Base-by-base conservation (phyloP, 257 asterid genomes). In the Galeopsis tetrahit region DNA sequence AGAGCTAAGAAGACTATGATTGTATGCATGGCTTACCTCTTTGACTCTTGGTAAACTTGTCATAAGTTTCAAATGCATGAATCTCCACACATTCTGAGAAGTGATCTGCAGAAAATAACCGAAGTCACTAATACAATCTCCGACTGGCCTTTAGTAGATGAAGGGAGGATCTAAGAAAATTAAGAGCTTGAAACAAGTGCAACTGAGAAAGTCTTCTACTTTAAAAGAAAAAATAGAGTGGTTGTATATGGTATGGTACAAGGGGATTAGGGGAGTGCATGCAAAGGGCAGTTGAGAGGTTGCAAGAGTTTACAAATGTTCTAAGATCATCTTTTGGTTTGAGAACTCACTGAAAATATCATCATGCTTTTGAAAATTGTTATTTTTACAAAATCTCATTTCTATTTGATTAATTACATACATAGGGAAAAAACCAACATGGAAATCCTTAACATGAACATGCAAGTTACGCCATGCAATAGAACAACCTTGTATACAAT, bases 51-150 rank as follows among this genome's bases (percentile, higher is more conserved):
- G 90, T 78, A 72, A 92, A 95, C 87, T 92, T 95, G 80, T 95
- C 99, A 6, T 95, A 95, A 63, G 99, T 95, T 82, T 95, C 98
- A 72, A 77, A 95, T 63, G 99, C 99, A 83, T 95, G 99, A 70
- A 68, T 55, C 83, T 95, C 98, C 73, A 95, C 99, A 64, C 97
- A 92, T 78, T 95, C 99, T 13, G 99, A 95, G 66, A 95, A 87
- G 81, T 95, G 99, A 84, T 95, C 99, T 95, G 87, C 83, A 76
- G 69, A 38, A 74, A 75, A 32, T 21, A 53, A 36, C 33, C 14
- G 13, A 42, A 17, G 61, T 48, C 28, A 74, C 59, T 53, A 53
- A 43, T 28, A 53, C 68, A 36, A 39, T 32, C n/a, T 44, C 35
- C 64, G 34, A 39, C n/a, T 10, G 11, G 57, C 7, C 10, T 53